Evolutionary conservation across 2,329 filamentous ascomycete species (phyloP), one percentile per base, ranked within the genome.

Genomic region (Alternaria atra): DNA sequence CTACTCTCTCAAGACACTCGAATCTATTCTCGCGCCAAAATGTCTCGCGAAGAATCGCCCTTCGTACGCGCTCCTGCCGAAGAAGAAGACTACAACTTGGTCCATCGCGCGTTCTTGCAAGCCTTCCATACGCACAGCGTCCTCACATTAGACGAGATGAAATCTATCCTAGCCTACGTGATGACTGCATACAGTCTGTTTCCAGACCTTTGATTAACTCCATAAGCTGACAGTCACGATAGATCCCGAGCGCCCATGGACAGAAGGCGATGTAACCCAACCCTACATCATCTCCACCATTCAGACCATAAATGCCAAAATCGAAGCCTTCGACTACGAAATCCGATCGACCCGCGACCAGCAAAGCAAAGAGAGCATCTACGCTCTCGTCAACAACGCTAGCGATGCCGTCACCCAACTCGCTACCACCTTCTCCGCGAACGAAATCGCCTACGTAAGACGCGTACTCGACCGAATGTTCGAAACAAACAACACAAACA

Each of bases 401-500:
- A 93, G 90, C 63, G 95, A 99, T 78, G 83, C 90, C 0, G 83
- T 94, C 61, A 96, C 93, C 0, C 94, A 97, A 73, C 85, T 97
- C 39, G 93, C 94, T 2, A 98, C 95, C 0, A 88, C 87, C 0
- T 91, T 91, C 74, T 86, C 85, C 7, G 82, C 92, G 0, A 93
- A 97, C 68, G 94, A 98, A 81, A 91, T 98, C 32, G 88, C 91
- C 0, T 99, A 93, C 76, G 87, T 98, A 55, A 95, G 96, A 79
- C 86, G 95, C 8, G 78, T 97, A 3, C 86, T 99, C 1, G 94
- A 97, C 76, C 89, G 87, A 69, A 97, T 99, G 87, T 99, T 98
- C 75, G 92, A 96, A 65, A 90, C 87, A 20, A 89, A 93, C 81
- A 98, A 98, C 74, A 92, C 89, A 0, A 85, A 84, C 8, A 84